These are phyloP conservation scores for Melampsora americana DNA, from an alignment of 1,284 basidiomycete species.

Conservation along the genomic window DNA sequence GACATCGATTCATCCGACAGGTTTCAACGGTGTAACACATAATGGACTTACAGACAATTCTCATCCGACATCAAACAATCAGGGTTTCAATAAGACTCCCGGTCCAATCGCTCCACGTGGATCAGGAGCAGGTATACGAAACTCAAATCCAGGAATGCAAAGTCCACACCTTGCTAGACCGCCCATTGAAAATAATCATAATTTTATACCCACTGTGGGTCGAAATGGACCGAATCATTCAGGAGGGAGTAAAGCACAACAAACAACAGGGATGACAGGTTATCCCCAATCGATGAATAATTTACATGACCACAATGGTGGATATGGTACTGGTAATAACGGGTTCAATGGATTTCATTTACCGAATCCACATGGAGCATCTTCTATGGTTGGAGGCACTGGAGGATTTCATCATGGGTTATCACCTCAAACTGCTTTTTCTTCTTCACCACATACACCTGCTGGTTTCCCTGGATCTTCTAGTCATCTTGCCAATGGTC, in stretches of 20 bases:
- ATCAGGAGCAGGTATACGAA: background rate
- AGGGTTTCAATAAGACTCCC: constrained; percentile 35
- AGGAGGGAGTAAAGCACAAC: background rate
- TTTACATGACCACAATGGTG: too few species aligned
- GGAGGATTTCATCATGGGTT: too few species aligned
- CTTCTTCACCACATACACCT: too few species aligned
- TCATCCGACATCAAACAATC: background rate
- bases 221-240: background rate
- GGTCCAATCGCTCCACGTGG: constrained; percentile 40
- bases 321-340: too few species aligned
- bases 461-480: too few species aligned
- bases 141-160: background rate
- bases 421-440: too few species aligned
- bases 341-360: too few species aligned
- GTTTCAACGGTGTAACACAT: background rate
- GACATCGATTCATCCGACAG: background rate
- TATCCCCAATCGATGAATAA: too few species aligned
- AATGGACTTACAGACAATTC: background rate
- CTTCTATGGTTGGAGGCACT: too few species aligned
- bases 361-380: too few species aligned
- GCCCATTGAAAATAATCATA: constrained; percentile 12
- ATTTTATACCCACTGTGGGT: constrained; percentile 1
- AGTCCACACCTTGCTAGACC: constrained; percentile 9
- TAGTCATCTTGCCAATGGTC: too few species aligned
- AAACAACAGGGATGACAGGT: background rate